A percentile compares a stretch with the other conserved stretches of the same genome.
Evolutionary conservation across 2,329 filamentous ascomycete species (phyloP).

Genomic region (Aureobasidium sp.): DNA sequence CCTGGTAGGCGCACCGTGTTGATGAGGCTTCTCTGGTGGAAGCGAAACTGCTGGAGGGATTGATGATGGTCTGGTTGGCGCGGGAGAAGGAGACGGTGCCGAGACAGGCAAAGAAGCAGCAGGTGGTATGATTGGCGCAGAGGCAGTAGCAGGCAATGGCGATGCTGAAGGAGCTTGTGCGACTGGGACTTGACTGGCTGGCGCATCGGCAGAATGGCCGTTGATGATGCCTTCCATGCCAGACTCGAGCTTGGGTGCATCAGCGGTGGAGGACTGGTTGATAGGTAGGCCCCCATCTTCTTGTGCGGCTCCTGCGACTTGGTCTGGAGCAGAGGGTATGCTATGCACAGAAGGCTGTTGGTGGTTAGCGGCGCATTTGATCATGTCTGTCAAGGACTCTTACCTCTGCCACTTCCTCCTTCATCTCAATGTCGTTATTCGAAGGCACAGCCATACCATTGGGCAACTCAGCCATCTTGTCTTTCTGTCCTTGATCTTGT

Average conservation of each 20-base stretch:
- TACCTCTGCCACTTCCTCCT: constrained; percentile 36
- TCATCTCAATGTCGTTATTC: constrained; percentile 38
- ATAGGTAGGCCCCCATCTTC: constrained; percentile 6
- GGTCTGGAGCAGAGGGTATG: constrained; percentile 17
- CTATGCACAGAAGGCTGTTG: constrained; percentile 4
- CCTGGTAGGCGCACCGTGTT: constrained; percentile 53
- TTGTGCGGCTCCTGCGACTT: constrained; percentile 23
- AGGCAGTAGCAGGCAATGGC: constrained; percentile 12
- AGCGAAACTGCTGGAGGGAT: constrained; percentile 29
- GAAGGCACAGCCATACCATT: constrained; percentile 29
- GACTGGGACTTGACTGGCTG: constrained; percentile 2
- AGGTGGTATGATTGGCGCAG: constrained; percentile 18
- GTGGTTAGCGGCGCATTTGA: not conserved
- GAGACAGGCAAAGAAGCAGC: constrained; percentile 12
- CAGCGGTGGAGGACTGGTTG: constrained; percentile 1
- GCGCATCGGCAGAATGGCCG: not conserved
- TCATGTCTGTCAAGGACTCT: not conserved
- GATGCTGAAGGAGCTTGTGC: constrained; percentile 15
- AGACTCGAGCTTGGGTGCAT: not conserved
- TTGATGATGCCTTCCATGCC: constrained; percentile 2
- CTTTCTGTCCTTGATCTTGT: not conserved
- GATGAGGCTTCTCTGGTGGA: constrained; percentile 41
- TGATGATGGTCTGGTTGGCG: constrained; percentile 33
- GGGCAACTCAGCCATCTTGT: constrained; percentile 32
- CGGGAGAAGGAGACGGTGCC: constrained; percentile 26